Evolutionary conservation across 371 early-diverging fungal genomes (phyloP), one percentile per base, ranked within the genome.

Genomic region (Mucor saturninus): DNA sequence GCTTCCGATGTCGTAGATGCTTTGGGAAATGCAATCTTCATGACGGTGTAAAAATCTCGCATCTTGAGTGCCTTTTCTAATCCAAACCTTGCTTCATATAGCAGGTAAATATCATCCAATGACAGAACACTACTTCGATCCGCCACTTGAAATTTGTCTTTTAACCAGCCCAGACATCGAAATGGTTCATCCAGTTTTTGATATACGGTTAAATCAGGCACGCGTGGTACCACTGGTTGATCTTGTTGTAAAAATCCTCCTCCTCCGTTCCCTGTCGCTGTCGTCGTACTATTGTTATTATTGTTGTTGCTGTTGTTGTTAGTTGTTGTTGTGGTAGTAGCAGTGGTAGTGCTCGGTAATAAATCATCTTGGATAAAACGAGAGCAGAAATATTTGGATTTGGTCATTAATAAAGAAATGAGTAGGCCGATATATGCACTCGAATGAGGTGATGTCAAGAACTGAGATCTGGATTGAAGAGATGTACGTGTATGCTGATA

Each of bases 401-500:
- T 72, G 11, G 73, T 75, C 4, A 77, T 65, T 46, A 87, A 56
- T 26, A 87, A 67, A 5, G 80, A 76, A 5, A 84, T 74, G 0
- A 87, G 62, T 5, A 76, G 61, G 1, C 80, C 76, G 53, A 86
- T 72, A 64, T 82, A 79, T 3, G 83, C 77, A 42, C 79, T 79
- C 1, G 79, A 72, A 37, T 77, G 72, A 37, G 59, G 48, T 30
- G 68, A 63, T 43, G 64, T 71, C 38, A 83, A 64, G 6, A 86
- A 74, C 29, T 75, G 83, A 7, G 73, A 59, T 6, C 79, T 68
- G 8, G 79, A 77, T 11, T 79, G 71, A 1, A 69, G 68, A n/a
- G 80, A 80, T 35, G 89, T 71, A 26, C 79, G 76, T 8, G 91
- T 81, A 58, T 83, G 87, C 61, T 88, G 86, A 64, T 91, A 91